Percentiles rank a stretch among this genome's conserved stretches.
phyloP scores from a whole-genome alignment of 805 yeast species.

The Alloascoidea hylecoeti region DNA sequence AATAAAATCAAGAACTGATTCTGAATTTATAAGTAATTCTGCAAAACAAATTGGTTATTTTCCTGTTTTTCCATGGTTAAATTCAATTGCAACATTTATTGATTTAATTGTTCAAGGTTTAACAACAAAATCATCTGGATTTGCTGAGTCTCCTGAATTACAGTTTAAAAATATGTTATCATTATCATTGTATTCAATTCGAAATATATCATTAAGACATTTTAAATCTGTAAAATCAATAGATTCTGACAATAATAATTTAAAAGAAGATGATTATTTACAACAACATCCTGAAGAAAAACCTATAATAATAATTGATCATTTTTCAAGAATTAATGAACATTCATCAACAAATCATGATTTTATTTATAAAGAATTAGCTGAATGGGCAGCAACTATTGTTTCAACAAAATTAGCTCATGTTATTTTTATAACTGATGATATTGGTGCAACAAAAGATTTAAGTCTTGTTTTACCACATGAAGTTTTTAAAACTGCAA shows the following conservation, averaged over 20 bases:
- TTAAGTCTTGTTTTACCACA: constrained; percentile 69
- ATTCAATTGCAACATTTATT: constrained; percentile 58
- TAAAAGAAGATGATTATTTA: constrained; percentile 60
- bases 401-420: constrained; percentile 75
- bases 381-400: constrained; percentile 81
- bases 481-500: constrained; percentile 65
- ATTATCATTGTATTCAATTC: constrained; percentile 58
- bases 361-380: constrained; percentile 56
- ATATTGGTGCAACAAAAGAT: constrained; percentile 59
- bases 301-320: constrained; percentile 76
- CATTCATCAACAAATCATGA: constrained; percentile 41
- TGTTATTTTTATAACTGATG: constrained; percentile 79
- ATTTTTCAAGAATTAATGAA: no score
- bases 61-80: constrained; percentile 91
- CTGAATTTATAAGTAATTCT: constrained; percentile 47
- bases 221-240: no score
- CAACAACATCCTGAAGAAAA: constrained; percentile 76
- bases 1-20: constrained; percentile 61
- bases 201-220: constrained; percentile 32
- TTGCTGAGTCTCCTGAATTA: constrained; percentile 69
- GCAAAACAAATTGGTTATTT: constrained; percentile 78
- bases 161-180: constrained; percentile 73
- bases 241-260: constrained; percentile 9
- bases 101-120: constrained; percentile 83
- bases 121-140: constrained; percentile 88